These are phyloP conservation scores for Colletotrichum neosansevieriae DNA, from an alignment of 2,329 filamentous ascomycete species.

Conservation along the genomic window DNA sequence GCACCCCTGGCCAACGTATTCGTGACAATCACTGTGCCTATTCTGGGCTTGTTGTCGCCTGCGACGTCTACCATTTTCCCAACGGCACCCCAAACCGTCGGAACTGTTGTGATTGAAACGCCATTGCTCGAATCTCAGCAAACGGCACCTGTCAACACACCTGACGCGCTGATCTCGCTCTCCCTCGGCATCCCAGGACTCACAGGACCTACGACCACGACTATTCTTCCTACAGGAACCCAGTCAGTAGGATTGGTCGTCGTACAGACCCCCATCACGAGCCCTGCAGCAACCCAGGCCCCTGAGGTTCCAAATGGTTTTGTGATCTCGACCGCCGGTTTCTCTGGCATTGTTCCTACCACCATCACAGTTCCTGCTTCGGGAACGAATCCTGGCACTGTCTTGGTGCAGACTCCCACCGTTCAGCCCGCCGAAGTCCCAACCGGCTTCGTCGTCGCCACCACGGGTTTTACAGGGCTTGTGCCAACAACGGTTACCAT, in stretches of 20 bases:
- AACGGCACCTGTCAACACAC: too few species aligned
- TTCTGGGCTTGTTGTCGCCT: background rate
- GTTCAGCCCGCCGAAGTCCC: background rate
- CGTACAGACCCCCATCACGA: constrained; percentile 3
- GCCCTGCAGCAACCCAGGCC: background rate
- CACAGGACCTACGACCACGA: constrained; percentile 5
- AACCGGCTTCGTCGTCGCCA: constrained; percentile 2
- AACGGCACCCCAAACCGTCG: background rate
- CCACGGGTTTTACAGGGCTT: background rate
- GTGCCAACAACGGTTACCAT: constrained; percentile 10
- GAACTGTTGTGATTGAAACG: constrained; percentile 30
- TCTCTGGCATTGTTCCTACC: background rate
- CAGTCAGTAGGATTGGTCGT: constrained; percentile 2
- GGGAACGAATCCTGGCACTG: constrained; percentile 13
- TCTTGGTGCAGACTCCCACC: constrained; percentile 11
- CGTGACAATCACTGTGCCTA: background rate
- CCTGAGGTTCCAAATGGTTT: background rate
- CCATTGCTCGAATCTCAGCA: too few species aligned
- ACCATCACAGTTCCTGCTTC: constrained; percentile 16
- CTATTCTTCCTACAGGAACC: constrained; percentile 14
- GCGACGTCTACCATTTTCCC: constrained; percentile 1
- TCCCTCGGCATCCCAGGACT: constrained; percentile 6
- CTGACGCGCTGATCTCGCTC: background rate
- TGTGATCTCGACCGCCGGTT: constrained; percentile 5
- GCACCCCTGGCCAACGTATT: constrained; percentile 7